Evolutionary conservation across 805 yeast genomes (phyloP).

Genomic region (Saturnispora silvae): DNA sequence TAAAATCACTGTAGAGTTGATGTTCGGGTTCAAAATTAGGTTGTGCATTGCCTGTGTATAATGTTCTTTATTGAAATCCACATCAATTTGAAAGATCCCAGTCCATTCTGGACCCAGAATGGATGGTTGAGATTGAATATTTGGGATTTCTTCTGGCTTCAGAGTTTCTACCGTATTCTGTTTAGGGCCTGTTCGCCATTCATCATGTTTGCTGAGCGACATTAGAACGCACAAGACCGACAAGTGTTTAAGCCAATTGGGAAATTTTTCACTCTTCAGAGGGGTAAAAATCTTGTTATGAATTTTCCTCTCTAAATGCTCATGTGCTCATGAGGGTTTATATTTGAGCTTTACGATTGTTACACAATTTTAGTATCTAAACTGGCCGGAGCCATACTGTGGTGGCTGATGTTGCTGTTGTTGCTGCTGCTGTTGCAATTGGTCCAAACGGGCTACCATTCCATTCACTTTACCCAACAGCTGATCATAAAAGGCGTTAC

Average conservation of each 20-base stretch:
- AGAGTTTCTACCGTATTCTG: constrained; percentile 12
- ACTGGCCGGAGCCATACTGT: no score
- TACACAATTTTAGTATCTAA: no score
- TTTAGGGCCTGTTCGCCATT: constrained; percentile 13
- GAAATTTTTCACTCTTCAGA: no score
- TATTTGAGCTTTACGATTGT: no score
- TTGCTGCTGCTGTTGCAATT: no score
- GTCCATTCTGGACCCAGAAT: constrained; percentile 53
- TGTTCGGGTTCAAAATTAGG: constrained; percentile 72
- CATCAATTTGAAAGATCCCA: constrained; percentile 40
- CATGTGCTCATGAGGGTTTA: no score
- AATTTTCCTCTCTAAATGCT: no score
- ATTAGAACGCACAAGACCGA: no score
- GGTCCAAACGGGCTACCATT: constrained; percentile 17
- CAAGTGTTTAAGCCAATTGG: no score
- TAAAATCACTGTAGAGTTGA: constrained; percentile 83
- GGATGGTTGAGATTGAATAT: constrained; percentile 32
- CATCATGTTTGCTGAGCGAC: constrained; percentile 11
- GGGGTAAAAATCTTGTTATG: no score
- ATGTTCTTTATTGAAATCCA: constrained; percentile 42
- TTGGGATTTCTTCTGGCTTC: constrained; percentile 26
- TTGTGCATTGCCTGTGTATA: constrained; percentile 71
- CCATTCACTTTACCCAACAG: constrained; percentile 27
- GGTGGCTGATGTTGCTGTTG: no score
- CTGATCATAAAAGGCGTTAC: constrained; percentile 47